These are phyloP conservation scores for Verticillium tricorpus DNA, from an alignment of 2,329 filamentous ascomycete species.

Conservation along the genomic window DNA sequence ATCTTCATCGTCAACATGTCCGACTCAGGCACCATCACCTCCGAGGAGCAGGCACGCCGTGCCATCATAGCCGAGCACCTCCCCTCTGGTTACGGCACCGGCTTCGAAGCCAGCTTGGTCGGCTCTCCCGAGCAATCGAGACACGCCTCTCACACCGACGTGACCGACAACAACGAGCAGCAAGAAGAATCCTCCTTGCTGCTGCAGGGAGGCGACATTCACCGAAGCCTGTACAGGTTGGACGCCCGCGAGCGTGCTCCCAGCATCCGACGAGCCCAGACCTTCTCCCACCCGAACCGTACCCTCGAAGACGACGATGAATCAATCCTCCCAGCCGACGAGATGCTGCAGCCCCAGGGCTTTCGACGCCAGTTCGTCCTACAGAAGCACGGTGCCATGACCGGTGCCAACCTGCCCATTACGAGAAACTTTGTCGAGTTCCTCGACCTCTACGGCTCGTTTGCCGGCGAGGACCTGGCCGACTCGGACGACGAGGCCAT, in stretches of 20 bases:
- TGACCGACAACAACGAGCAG: constrained; percentile 19
- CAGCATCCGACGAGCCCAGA: constrained; percentile 54
- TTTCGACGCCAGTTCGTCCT: constrained; percentile 45
- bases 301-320: constrained; percentile 11
- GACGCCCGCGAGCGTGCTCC: constrained; percentile 45
- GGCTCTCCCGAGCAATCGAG: neutral
- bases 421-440: constrained; percentile 72
- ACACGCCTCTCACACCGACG: constrained; percentile 8
- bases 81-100: constrained; percentile 12
- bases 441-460: constrained; percentile 69
- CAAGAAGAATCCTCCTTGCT: constrained; percentile 60
- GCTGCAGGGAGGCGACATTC: constrained; percentile 73
- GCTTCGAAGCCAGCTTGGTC: constrained; percentile 12
- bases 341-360: constrained; percentile 13
- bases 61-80: constrained; percentile 12
- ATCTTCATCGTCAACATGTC: neutral
- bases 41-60: constrained; percentile 1
- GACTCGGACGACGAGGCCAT: constrained; percentile 58
- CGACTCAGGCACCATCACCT: constrained; percentile 1
- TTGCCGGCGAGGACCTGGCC: constrained; percentile 67
- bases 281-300: constrained; percentile 54
- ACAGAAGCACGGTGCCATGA: constrained; percentile 22
- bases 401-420: constrained; percentile 39
- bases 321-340: constrained; percentile 12
- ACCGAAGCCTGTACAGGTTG: constrained; percentile 73